phyloP scores from a whole-genome alignment of 2,329 filamentous ascomycete genomes.

The Macrophomina phaseolina region DNA sequence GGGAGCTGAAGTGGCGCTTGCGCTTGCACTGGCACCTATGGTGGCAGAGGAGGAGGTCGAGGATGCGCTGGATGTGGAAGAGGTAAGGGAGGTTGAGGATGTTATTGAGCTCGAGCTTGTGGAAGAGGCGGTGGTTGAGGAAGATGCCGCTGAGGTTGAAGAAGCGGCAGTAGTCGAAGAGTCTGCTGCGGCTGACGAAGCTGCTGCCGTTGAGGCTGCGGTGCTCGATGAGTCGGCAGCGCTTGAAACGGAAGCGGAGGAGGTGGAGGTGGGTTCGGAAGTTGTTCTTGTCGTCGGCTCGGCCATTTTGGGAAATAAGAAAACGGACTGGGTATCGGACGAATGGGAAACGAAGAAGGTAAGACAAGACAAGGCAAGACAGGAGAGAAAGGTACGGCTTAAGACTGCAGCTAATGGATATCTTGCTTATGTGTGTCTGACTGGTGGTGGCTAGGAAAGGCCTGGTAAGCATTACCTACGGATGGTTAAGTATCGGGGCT shows the following conservation, averaged over 20 bases:
- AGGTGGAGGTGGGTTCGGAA: not conserved
- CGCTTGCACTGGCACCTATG: not conserved
- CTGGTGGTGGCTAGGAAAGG: not conserved
- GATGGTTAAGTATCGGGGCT: not conserved
- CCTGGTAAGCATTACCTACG: not conserved
- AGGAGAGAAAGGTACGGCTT: slow-evolving; percentile 7
- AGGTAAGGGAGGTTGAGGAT: not conserved
- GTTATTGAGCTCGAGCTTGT: slow-evolving; percentile 2
- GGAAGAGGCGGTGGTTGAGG: not conserved
- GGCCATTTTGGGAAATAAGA: slow-evolving; percentile 10
- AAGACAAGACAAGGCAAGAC: not conserved
- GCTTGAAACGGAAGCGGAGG: not conserved
- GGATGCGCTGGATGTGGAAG: not conserved
- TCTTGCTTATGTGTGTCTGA: slow-evolving; percentile 1
- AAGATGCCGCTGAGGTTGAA: not conserved
- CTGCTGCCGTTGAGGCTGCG: not conserved
- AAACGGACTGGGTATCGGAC: not conserved
- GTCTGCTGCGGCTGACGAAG: not conserved
- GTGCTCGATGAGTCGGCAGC: not conserved
- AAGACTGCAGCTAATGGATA: not conserved
- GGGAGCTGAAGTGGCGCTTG: not conserved
- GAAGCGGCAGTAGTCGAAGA: not conserved
- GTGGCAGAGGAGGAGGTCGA: slow-evolving; percentile 5
- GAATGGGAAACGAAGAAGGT: not conserved
- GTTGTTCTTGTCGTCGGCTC: not conserved